These are phyloP conservation scores for Cucurbita ficifolia DNA, from an alignment of 306 rosid genomes.

Conservation along the genomic window DNA sequence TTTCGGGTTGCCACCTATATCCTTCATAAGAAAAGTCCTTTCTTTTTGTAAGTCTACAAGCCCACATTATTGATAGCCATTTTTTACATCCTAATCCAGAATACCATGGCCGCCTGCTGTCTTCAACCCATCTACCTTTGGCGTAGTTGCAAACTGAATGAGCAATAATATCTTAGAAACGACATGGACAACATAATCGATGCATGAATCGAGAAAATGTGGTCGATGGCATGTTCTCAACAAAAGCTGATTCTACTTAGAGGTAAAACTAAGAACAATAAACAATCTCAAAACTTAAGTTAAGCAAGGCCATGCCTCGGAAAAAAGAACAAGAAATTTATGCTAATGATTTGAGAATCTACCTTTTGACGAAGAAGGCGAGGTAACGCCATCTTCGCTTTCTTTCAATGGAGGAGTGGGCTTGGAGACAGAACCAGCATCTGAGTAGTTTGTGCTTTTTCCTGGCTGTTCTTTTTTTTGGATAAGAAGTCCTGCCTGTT, in stretches of 20 bases:
- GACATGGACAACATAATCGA: background rate
- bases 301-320: background rate
- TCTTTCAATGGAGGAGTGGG: slow-evolving; percentile 15
- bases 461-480: slow-evolving; percentile 5
- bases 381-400: slow-evolving; percentile 1
- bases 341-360: background rate
- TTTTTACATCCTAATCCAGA: slow-evolving; percentile 66
- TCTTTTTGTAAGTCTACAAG: slow-evolving; percentile 71
- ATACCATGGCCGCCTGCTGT: slow-evolving; percentile 55
- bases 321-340: background rate
- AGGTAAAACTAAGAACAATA: background rate
- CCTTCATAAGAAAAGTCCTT: slow-evolving; percentile 72
- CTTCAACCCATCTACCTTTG: slow-evolving; percentile 82
- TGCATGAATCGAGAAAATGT: background rate
- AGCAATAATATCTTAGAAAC: slow-evolving; percentile 11
- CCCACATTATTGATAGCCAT: slow-evolving; percentile 86
- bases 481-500: background rate
- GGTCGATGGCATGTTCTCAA: background rate
- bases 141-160: slow-evolving; percentile 74
- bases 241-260: background rate
- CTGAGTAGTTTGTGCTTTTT: slow-evolving; percentile 8
- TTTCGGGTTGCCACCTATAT: slow-evolving; percentile 72
- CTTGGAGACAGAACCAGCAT: slow-evolving; percentile 11
- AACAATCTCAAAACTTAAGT: background rate
- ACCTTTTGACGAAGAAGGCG: slow-evolving; percentile 11